These are phyloP conservation scores for Penicillium tannophilum DNA, from an alignment of 495 filamentous ascomycete species.

Conservation along the genomic window DNA sequence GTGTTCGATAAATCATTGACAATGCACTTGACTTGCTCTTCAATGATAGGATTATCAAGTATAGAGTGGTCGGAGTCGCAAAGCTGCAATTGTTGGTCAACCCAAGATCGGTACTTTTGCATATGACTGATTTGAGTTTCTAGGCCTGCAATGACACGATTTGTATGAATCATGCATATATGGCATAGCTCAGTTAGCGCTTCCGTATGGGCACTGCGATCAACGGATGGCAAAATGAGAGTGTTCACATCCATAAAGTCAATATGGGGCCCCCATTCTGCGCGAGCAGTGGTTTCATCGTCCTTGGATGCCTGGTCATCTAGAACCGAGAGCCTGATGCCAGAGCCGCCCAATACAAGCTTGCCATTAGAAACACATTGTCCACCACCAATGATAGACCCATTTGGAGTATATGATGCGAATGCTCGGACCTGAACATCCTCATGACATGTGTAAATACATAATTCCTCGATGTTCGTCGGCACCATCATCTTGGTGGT, in stretches of 20 bases:
- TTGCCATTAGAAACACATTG: constrained; percentile 12
- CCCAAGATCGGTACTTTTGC: constrained; percentile 17
- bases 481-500: constrained; percentile 21
- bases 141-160: constrained; percentile 6
- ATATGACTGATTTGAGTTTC: constrained; percentile 13
- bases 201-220: constrained; percentile 2
- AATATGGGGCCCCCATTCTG: constrained; percentile 21
- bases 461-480: constrained; percentile 32
- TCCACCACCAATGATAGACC: constrained; percentile 6
- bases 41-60: constrained; percentile 10
- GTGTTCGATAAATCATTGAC: constrained; percentile 4
- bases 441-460: constrained; percentile 14
- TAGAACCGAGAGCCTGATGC: constrained; percentile 13
- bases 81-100: constrained; percentile 9
- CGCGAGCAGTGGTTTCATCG: neutral
- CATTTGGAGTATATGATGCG: constrained; percentile 15
- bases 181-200: constrained; percentile 7
- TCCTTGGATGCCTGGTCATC: constrained; percentile 7
- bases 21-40: neutral
- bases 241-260: constrained; percentile 17
- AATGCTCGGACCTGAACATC: constrained; percentile 10
- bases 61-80: neutral
- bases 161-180: constrained; percentile 18
- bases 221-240: constrained; percentile 17
- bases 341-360: constrained; percentile 9